Percentiles rank a stretch among this genome's conserved stretches.
Evolutionary conservation across 768 basidiomycete genomes (phyloP).

Genomic region (Trametes sanguinea): DNA sequence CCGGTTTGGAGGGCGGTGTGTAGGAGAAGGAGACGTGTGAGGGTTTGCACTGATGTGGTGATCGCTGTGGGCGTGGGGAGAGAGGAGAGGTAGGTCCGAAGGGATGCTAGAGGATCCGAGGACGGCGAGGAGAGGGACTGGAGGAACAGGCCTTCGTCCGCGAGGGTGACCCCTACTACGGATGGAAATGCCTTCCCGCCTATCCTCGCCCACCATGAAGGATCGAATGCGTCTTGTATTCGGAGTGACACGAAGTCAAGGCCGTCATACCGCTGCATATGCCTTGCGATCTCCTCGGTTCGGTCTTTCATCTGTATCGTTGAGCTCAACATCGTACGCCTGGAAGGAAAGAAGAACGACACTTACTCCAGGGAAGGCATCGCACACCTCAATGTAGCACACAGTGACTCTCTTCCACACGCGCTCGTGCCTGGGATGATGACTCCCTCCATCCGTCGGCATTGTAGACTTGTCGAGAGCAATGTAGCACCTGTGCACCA

Average conservation of each 20-base stretch:
- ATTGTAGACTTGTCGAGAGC: conserved; percentile 29
- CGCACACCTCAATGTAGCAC: conserved; percentile 72
- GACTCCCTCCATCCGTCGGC: conserved; percentile 53
- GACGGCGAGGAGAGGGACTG: conserved; percentile 17
- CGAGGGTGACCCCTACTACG: conserved; percentile 47
- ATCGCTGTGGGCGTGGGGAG: conserved; percentile 78
- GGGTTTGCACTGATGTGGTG: conserved; percentile 54
- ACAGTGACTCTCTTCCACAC: conserved; percentile 65
- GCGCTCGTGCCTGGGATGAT: conserved; percentile 62
- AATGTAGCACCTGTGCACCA: conserved; percentile 56
- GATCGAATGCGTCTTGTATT: conserved; percentile 75
- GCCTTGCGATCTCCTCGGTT: conserved; percentile 49
- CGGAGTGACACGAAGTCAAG: conserved; percentile 64
- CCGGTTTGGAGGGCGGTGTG: conserved; percentile 57
- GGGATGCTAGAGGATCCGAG: conserved; percentile 34
- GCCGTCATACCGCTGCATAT: conserved; percentile 49
- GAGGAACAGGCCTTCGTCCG: conserved; percentile 50
- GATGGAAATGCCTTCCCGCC: conserved; percentile 34
- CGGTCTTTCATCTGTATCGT: conserved; percentile 52
- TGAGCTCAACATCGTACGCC: not conserved
- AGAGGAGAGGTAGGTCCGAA: conserved; percentile 55
- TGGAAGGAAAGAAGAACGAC: not conserved
- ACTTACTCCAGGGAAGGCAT: conserved; percentile 61
- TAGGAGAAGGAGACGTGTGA: conserved; percentile 69
- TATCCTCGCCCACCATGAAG: conserved; percentile 60